Percentiles rank a stretch among this genome's conserved stretches.
Conservation (phyloP, 2,329 filamentous ascomycete genomes). For the Claviceps capensis region DNA sequence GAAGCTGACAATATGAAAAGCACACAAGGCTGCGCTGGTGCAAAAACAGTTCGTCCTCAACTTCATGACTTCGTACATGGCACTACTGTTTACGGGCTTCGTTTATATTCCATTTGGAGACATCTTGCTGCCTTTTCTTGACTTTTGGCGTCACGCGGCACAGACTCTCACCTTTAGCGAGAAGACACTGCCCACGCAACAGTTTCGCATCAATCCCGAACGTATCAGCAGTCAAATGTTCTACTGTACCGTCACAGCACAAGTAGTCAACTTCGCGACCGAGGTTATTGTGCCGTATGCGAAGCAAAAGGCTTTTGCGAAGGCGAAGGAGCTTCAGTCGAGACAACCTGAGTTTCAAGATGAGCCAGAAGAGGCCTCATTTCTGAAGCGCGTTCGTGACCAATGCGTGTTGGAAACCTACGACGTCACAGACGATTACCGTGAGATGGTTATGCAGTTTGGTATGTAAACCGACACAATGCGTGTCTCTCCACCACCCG, state of each 20-base stretch:
- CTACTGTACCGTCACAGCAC: slow-evolving; percentile 89
- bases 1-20: slow-evolving; percentile 20
- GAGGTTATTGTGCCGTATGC: slow-evolving; percentile 77
- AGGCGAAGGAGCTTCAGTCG: slow-evolving; percentile 62
- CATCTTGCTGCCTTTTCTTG: slow-evolving; percentile 70
- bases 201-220: slow-evolving; percentile 71
- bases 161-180: slow-evolving; percentile 63
- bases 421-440: slow-evolving; percentile 78
- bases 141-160: slow-evolving; percentile 64
- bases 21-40: slow-evolving; percentile 70
- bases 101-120: slow-evolving; percentile 88
- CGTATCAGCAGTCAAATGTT: slow-evolving; percentile 84
- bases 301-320: slow-evolving; percentile 65
- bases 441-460: slow-evolving; percentile 84
- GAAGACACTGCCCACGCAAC: slow-evolving; percentile 48
- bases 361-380: slow-evolving; percentile 61
- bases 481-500: not conserved
- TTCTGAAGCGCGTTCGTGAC: slow-evolving; percentile 66
- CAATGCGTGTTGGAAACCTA: slow-evolving; percentile 75
- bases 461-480: slow-evolving; percentile 25
- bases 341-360: slow-evolving; percentile 48
- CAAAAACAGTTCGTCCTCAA: slow-evolving; percentile 93
- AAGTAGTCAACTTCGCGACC: slow-evolving; percentile 74
- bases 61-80: slow-evolving; percentile 90
- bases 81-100: slow-evolving; percentile 84